These are phyloP conservation scores for Chrysopogon serrulatus DNA, from an alignment of 176 grass and related monocot genomes.

Conservation along the genomic window DNA sequence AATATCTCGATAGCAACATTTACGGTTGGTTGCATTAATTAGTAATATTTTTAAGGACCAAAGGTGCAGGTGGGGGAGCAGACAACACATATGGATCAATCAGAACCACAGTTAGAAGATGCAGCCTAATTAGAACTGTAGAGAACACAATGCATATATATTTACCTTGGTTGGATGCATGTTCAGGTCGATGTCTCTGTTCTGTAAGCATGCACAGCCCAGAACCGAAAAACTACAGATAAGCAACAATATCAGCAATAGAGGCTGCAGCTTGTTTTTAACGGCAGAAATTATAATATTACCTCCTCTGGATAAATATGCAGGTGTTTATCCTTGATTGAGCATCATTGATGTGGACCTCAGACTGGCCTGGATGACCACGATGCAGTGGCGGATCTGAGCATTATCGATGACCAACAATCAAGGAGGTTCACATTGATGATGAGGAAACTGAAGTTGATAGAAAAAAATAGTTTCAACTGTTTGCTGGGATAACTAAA, in stretches of 20 bases:
- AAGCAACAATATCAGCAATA: background rate
- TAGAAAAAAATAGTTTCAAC: no score
- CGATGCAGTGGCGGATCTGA: no score
- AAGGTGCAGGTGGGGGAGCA: background rate
- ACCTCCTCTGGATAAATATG: no score
- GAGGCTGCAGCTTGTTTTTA: background rate
- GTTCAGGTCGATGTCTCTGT: background rate
- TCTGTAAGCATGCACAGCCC: background rate
- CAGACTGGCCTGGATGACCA: no score
- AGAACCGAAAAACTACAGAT: background rate
- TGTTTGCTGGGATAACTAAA: no score
- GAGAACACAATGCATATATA: background rate
- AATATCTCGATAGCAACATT: background rate
- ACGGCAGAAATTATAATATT: background rate
- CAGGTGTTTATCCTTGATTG: no score
- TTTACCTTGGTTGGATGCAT: background rate
- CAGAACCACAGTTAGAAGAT: background rate
- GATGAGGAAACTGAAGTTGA: no score
- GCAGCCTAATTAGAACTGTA: background rate
- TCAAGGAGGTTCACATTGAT: no score
- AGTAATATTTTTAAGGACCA: background rate
- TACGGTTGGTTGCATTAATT: background rate
- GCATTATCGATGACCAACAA: no score
- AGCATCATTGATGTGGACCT: no score
- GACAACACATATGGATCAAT: background rate